Conservation (phyloP, 2,329 filamentous ascomycete species). For the Phyllosticta paracitricarpa region DNA sequence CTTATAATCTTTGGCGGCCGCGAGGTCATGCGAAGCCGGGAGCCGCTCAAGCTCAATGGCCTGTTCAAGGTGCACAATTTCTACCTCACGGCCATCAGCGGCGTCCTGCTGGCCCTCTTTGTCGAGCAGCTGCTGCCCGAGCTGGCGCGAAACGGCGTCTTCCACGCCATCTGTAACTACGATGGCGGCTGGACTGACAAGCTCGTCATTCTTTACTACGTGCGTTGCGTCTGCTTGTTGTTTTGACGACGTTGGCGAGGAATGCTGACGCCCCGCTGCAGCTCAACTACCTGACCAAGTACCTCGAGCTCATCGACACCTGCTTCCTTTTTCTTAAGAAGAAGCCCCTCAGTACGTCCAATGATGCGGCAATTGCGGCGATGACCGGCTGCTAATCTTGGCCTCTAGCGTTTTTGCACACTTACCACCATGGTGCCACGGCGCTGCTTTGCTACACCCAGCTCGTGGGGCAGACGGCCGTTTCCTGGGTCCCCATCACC, state of each 20-base stretch:
- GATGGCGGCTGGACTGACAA: conserved; percentile 89
- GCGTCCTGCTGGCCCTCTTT: conserved; percentile 69
- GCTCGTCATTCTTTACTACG: conserved; percentile 92
- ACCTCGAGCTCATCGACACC: conserved; percentile 89
- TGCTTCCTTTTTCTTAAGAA: conserved; percentile 98
- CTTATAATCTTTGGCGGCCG: conserved; percentile 85
- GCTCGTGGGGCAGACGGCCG: conserved; percentile 81
- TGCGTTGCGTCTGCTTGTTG: conserved; percentile 41
- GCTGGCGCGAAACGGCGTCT: conserved; percentile 69
- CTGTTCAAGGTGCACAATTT: conserved; percentile 97
- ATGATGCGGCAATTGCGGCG: background rate
- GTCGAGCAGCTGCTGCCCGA: conserved; percentile 84
- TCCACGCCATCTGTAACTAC: conserved; percentile 74
- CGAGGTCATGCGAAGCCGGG: conserved; percentile 80
- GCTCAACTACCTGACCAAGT: conserved; percentile 98
- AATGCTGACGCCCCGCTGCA: conserved; percentile 38
- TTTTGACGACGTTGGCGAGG: background rate
- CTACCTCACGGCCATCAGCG: conserved; percentile 79
- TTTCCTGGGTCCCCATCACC: conserved; percentile 89
- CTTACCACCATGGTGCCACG: conserved; percentile 95
- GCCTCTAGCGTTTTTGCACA: conserved; percentile 74
- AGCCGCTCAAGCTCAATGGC: conserved; percentile 75
- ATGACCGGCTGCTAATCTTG: conserved; percentile 15
- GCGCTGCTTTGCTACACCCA: conserved; percentile 97
- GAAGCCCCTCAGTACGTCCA: conserved; percentile 73